A percentile compares a stretch with the other conserved stretches of the same genome.
Conservation (phyloP, 202 grass and related monocot genomes). For the Tripidium arundinaceum region DNA sequence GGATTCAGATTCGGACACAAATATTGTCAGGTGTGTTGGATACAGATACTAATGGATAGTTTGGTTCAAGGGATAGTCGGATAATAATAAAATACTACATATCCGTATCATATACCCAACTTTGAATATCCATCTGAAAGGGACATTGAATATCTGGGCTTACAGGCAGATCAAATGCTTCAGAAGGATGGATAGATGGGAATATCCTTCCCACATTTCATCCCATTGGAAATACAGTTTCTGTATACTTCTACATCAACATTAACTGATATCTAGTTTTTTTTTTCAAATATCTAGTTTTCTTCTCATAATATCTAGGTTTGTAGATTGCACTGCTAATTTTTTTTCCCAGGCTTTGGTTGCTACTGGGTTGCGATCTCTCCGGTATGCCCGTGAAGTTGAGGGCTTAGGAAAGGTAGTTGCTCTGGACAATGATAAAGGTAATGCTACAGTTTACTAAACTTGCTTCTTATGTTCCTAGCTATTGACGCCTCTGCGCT, state of each 20-base stretch:
- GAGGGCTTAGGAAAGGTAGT: constrained; percentile 73
- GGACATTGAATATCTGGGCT: neutral
- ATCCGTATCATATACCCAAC: neutral
- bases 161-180: neutral
- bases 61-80: neutral
- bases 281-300: neutral
- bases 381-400: constrained; percentile 81
- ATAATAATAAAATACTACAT: neutral
- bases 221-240: neutral
- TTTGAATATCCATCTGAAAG: neutral
- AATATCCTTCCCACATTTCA: neutral
- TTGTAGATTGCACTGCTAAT: neutral
- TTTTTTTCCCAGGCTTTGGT: constrained; percentile 59
- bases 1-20: neutral
- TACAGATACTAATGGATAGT: neutral
- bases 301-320: neutral
- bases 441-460: constrained; percentile 33
- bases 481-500: neutral
- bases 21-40: neutral
- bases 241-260: neutral
- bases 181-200: neutral
- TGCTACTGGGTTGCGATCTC: constrained; percentile 85
- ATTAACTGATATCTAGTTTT: constrained; percentile 15
- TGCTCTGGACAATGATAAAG: constrained; percentile 91
- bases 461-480: constrained; percentile 14